Conservation (phyloP, 768 basidiomycete species). For the Agrocybe praecox region DNA sequence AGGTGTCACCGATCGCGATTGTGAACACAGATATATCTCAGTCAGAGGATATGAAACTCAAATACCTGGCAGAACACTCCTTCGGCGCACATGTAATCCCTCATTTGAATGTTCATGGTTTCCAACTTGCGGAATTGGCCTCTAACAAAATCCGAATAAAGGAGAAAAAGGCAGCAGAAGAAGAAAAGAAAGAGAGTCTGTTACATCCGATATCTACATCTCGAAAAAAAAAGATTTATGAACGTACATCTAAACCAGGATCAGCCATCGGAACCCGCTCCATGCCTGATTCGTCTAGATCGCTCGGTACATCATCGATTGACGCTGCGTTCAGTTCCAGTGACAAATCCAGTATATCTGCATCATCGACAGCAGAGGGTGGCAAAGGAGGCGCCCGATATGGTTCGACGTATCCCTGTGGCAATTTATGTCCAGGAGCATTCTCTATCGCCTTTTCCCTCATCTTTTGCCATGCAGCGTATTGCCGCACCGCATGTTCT, state of each 20-base stretch:
- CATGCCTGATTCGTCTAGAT: slow-evolving; percentile 79
- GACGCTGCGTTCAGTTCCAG: slow-evolving; percentile 88
- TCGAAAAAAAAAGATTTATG: slow-evolving; percentile 15
- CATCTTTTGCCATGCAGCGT: slow-evolving; percentile 88
- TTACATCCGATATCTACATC: slow-evolving; percentile 11
- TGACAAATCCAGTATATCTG: slow-evolving; percentile 85
- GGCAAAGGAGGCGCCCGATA: slow-evolving; percentile 77
- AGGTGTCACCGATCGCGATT: slow-evolving; percentile 5
- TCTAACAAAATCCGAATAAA: slow-evolving; percentile 38
- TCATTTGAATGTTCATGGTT: slow-evolving; percentile 57
- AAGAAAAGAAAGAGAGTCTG: slow-evolving; percentile 7
- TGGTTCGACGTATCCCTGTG: slow-evolving; percentile 68
- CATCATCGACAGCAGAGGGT: slow-evolving; percentile 76
- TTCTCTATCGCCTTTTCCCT: slow-evolving; percentile 77
- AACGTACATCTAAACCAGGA: slow-evolving; percentile 81
- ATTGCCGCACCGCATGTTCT: slow-evolving; percentile 80
- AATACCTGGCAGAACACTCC: slow-evolving; percentile 91
- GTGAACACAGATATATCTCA: slow-evolving; percentile 10
- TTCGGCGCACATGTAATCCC: slow-evolving; percentile 87
- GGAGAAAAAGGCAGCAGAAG: slow-evolving; percentile 4
- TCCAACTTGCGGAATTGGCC: slow-evolving; percentile 67
- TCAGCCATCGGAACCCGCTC: slow-evolving; percentile 93
- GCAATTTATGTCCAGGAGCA: slow-evolving; percentile 67
- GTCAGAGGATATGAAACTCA: slow-evolving; percentile 16
- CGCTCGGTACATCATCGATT: slow-evolving; percentile 71